Evolutionary conservation across 768 basidiomycete genomes (phyloP), one percentile per base, ranked within the genome.

Genomic region (Suillus subluteus): DNA sequence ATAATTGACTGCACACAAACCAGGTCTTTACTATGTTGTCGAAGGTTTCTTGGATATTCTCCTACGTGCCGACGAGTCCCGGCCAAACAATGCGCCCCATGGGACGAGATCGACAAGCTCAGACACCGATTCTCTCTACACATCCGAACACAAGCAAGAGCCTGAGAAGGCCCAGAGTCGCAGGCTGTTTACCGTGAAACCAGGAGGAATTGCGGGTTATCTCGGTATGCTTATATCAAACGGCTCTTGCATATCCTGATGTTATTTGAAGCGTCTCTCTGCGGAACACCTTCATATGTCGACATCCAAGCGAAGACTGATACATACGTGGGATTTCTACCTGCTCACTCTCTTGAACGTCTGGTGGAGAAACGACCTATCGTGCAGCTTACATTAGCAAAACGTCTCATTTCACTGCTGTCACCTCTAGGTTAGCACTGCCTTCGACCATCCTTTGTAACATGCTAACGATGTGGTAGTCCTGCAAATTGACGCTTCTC

Each of bases 281-380:
- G 94, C 70, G 91, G 90, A 63, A 95, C 92, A 35, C 90, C 95
- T 6, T 97, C 95, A 3, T 99, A 99, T 74, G 96, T 99, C 54
- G 95, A 97, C 75, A 98, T 99, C 75, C 91, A 85, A 69, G 96
- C 98, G 6, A 99, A 98, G 81, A 99, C 96, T 0, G 97, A 99
- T 74, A 92, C 91, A n/a, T 99, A 97, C 72, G 98, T 99, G 69
- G 98, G 98, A 0, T 97, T 97, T 77, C 78, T 99, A 37, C 94
- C 98, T 1, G 88, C 92, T 3, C 86, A 91, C 73, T 91, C 97
- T 7, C 80, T 99, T 64, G 95, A 99, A 73, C 84, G 92, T 30
- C 83, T 99, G 64, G 84, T 99, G 50, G 98, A 99, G 78, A 91
- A 96, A 71, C 86, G 93, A 58, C 98, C 98, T 2, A 99, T 99